phyloP scores from a whole-genome alignment of 352 stramenopile species.

The Phytophthora tubulina region DNA sequence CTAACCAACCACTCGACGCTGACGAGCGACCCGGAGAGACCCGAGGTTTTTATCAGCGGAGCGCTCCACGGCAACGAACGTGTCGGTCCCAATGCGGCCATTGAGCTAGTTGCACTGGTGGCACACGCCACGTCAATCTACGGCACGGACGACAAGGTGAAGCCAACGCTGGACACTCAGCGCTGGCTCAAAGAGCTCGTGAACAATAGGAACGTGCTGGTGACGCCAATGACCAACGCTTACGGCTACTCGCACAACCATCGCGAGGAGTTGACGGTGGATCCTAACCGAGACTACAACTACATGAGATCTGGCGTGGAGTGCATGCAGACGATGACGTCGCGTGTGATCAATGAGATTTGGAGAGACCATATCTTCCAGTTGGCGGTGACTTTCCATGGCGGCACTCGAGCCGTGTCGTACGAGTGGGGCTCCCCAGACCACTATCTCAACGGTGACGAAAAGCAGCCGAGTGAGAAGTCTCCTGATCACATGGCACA shows the following conservation, averaged over 20 bases:
- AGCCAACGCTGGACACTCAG: conserved; percentile 58
- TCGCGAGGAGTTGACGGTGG: conserved; percentile 89
- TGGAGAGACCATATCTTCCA: conserved; percentile 98
- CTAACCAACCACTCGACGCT: conserved; percentile 91
- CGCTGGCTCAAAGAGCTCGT: conserved; percentile 85
- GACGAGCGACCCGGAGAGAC: conserved; percentile 67
- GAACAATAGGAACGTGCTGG: conserved; percentile 83
- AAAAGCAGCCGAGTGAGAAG: conserved; percentile 68
- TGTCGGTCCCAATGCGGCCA: conserved; percentile 90
- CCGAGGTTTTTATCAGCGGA: conserved; percentile 97
- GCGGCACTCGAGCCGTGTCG: conserved; percentile 95
- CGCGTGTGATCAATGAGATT: conserved; percentile 96
- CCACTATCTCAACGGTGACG: conserved; percentile 71
- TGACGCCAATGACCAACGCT: conserved; percentile 95
- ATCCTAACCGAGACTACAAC: conserved; percentile 99
- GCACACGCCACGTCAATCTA: conserved; percentile 65
- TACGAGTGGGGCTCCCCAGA: conserved; percentile 98
- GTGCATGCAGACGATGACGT: conserved; percentile 97
- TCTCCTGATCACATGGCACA: conserved; percentile 84
- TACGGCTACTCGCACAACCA: conserved; percentile 91
- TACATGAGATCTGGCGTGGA: conserved; percentile 88
- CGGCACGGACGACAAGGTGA: conserved; percentile 29
- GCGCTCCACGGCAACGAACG: conserved; percentile 97
- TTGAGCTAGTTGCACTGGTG: conserved; percentile 92
- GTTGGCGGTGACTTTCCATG: conserved; percentile 98